Evolutionary conservation across 2,329 filamentous ascomycete genomes (phyloP).

Genomic region (Aspergillus pseudoviridinutans): DNA sequence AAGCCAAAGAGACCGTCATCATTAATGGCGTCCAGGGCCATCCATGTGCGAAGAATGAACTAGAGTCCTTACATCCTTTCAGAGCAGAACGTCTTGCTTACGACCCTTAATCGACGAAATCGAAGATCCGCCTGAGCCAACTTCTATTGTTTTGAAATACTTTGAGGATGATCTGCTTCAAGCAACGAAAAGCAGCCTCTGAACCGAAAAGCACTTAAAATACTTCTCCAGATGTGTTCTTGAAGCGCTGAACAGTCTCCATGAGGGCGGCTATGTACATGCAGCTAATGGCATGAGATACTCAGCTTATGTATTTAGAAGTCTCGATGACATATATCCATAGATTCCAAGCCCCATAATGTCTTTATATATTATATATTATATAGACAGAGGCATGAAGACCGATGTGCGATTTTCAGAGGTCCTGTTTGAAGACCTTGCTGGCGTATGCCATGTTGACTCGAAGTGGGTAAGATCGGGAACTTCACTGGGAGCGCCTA

Average conservation of each 20-base stretch:
- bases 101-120: conserved; percentile 23
- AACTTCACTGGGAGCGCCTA: no score
- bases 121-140: conserved; percentile 9
- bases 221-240: conserved; percentile 8
- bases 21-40: conserved; percentile 15
- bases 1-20: conserved; percentile 9
- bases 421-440: no score
- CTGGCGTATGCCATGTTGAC: no score
- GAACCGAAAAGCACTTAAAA: conserved; percentile 7
- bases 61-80: conserved; percentile 22
- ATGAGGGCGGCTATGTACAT: conserved; percentile 12
- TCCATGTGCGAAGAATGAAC: conserved; percentile 22
- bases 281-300: conserved; percentile 1
- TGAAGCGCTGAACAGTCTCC: conserved; percentile 9
- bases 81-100: conserved; percentile 12
- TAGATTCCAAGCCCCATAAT: conserved; percentile 18
- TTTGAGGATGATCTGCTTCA: conserved; percentile 1
- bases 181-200: neutral
- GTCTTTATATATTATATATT: conserved; percentile 17
- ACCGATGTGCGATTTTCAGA: conserved; percentile 15
- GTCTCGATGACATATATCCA: no score
- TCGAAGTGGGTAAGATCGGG: no score
- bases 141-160: neutral
- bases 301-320: neutral
- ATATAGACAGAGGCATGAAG: neutral